These are phyloP conservation scores for Neofusicoccum kwambonambiense DNA, from an alignment of 2,329 filamentous ascomycete species.

Conservation along the genomic window DNA sequence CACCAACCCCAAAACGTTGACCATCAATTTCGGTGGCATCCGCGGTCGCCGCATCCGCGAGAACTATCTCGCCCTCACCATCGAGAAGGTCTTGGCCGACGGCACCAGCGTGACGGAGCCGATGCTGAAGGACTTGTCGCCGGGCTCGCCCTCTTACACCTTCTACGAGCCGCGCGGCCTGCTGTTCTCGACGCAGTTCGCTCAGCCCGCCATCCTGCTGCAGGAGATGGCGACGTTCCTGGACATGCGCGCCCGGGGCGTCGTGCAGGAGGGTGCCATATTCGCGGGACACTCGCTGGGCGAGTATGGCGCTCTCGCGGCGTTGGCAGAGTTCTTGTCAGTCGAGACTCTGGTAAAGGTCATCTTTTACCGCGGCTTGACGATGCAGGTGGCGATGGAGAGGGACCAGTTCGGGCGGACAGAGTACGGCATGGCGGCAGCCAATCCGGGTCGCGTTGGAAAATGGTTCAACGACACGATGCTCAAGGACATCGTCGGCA, in stretches of 20 bases:
- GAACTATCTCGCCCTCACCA: constrained; percentile 32
- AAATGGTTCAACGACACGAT: background rate
- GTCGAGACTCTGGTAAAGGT: constrained; percentile 22
- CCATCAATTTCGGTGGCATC: constrained; percentile 39
- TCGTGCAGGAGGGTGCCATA: constrained; percentile 7
- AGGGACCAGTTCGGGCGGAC: background rate
- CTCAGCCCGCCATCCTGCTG: constrained; percentile 24
- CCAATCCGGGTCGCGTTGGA: background rate
- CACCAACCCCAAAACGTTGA: constrained; percentile 39
- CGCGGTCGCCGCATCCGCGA: constrained; percentile 32
- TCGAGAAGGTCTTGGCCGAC: background rate
- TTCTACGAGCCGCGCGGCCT: constrained; percentile 22
- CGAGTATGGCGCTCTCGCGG: constrained; percentile 23
- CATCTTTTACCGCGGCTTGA: background rate
- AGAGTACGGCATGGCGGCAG: background rate
- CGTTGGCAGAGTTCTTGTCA: constrained; percentile 22
- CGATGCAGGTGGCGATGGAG: background rate
- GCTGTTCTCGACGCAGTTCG: constrained; percentile 26
- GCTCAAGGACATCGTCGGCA: background rate
- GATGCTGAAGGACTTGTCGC: background rate
- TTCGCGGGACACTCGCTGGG: constrained; percentile 24
- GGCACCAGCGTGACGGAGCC: background rate
- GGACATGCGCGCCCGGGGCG: constrained; percentile 18
- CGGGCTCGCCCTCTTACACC: constrained; percentile 22
- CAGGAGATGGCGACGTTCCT: background rate